Percentiles rank a stretch among this genome's conserved stretches.
Conservation (phyloP, 176 grass and related monocot species). For the Carex cristatella region DNA sequence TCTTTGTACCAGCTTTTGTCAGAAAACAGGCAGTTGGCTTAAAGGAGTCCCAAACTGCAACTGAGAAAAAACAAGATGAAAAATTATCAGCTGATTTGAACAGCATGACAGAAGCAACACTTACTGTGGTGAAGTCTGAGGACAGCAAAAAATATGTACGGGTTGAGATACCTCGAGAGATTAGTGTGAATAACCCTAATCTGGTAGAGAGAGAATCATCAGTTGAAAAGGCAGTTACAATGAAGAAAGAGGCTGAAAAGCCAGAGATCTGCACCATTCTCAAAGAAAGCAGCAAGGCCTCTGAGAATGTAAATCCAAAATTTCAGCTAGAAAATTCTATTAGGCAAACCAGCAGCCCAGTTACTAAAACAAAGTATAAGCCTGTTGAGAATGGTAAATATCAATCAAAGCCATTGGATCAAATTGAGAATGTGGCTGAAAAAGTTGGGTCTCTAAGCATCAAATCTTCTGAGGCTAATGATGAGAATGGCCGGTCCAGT, state of each 20-base stretch:
- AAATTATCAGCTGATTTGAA: background rate
- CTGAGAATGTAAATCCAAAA: background rate
- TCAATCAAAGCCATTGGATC: slow-evolving; percentile 7
- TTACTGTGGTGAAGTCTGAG: slow-evolving; percentile 3
- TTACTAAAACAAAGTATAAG: slow-evolving; percentile 3
- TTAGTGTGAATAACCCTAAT: slow-evolving; percentile 8
- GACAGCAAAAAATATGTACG: slow-evolving; percentile 1
- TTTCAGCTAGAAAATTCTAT: background rate
- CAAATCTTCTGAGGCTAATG: slow-evolving; percentile 13
- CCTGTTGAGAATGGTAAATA: slow-evolving; percentile 11
- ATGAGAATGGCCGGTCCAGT: slow-evolving; percentile 21
- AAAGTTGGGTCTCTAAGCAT: slow-evolving; percentile 40
- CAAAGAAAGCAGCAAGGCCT: slow-evolving; percentile 1
- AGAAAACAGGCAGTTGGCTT: slow-evolving; percentile 7
- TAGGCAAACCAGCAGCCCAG: background rate
- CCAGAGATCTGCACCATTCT: background rate
- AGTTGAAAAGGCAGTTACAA: background rate
- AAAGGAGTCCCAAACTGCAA: background rate
- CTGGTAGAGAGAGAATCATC: background rate
- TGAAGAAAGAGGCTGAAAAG: background rate
- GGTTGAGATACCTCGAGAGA: background rate
- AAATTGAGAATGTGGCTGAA: slow-evolving; percentile 4
- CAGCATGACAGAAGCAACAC: background rate
- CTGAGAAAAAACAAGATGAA: slow-evolving; percentile 11
- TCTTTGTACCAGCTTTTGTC: slow-evolving; percentile 49